Evolutionary conservation across 2,329 filamentous ascomycete species (phyloP).

Genomic region (Cytospora mali): DNA sequence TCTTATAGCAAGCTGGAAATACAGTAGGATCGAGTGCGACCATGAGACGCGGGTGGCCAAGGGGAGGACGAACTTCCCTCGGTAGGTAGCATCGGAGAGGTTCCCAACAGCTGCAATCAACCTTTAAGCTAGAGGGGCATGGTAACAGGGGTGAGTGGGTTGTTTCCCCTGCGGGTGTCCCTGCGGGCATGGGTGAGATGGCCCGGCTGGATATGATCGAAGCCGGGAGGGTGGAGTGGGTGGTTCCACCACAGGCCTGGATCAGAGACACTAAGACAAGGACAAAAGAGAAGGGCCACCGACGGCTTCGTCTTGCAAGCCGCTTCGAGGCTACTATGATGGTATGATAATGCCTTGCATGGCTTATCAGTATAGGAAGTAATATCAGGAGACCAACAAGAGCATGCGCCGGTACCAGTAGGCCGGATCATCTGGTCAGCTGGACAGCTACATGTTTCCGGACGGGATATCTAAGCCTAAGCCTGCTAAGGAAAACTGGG

Average conservation of each 20-base stretch:
- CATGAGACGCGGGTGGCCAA: not conserved
- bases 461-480: not conserved
- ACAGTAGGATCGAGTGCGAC: not conserved
- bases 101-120: not conserved
- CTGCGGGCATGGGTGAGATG: too few relatives aligned
- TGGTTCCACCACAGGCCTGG: not conserved
- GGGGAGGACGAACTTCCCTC: not conserved
- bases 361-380: not conserved
- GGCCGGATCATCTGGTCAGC: not conserved
- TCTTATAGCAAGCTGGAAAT: constrained; percentile 5
- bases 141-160: too few relatives aligned
- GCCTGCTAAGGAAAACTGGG: too few relatives aligned
- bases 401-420: not conserved
- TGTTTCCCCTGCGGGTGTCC: too few relatives aligned
- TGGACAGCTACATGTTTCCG: not conserved
- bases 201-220: too few relatives aligned
- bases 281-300: too few relatives aligned
- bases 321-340: not conserved
- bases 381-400: not conserved
- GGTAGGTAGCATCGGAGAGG: not conserved
- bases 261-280: not conserved
- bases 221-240: too few relatives aligned
- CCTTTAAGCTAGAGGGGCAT: too few relatives aligned
- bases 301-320: not conserved
- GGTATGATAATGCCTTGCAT: not conserved